Base-by-base conservation (phyloP, 805 yeast species). In the Sugiyamaella boreocaroliniensis region DNA sequence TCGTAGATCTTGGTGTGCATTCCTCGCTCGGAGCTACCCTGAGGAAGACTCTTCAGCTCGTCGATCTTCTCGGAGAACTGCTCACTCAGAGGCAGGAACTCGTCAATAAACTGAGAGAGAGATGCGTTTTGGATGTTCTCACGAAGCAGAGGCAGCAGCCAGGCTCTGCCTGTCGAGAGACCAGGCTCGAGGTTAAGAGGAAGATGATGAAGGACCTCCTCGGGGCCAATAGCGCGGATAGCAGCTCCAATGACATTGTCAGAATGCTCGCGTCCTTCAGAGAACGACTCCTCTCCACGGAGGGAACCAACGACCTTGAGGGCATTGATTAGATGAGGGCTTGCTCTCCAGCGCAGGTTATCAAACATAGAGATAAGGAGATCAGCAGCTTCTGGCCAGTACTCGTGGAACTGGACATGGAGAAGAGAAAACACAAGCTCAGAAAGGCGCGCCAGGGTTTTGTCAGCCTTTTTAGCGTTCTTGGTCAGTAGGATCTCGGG, bases 81-180 rank as follows among this genome's bases (percentile, higher is more conserved):
- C 29, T 65, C 64, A n/a, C 67, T 63, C 41, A 83, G 68, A 26
- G 98, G 98, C 14, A 85, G 68, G 49, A 93, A 77, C 40, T 82
- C 74, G 19, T 69, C 68, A 54, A 78, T 76, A 69, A 81, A 93
- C 64, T 76, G 87, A 0, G 77, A 72, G 52, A 93, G 72, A 46
- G 77, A 75, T 1, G 97, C 85, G 61, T 81, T 78, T 61, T 83
- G 78, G 26, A 89, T 85, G 62, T 87, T 82, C 62, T 90, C 97
- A 71, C 97, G 84, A 56, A 93, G 76, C 34, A 93, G 67, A 10
- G 99, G 99, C 58, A 93, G 76, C 61, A 93, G 65, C 97, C 98
- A 93, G 45, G 97, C 97, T 66, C 98, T 80, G 45, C 97, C 97
- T 43, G 76, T 75, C 32, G 71, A 69, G 22, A 72, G 61, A 1